Evolutionary conservation across 306 rosid species (phyloP).

Genomic region (Trichosanthes truncata): DNA sequence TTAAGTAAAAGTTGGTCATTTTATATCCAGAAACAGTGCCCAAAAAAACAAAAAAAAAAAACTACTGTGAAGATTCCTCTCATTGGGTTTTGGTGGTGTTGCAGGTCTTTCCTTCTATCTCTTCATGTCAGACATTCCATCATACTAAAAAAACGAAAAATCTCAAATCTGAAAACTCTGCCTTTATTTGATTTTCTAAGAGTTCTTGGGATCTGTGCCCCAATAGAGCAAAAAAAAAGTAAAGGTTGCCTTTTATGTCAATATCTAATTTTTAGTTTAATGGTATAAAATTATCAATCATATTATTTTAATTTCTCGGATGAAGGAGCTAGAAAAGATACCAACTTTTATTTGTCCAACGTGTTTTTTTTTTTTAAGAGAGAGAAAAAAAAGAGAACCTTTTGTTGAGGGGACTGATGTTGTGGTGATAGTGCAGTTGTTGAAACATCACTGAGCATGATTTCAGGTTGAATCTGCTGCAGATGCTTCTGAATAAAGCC

Average conservation of each 20-base stretch:
- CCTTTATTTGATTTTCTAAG: conserved; percentile 56
- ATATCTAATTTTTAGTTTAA: too few relatives aligned
- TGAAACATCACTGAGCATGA: conserved; percentile 38
- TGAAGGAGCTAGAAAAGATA: conserved; percentile 8
- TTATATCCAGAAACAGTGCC: not conserved
- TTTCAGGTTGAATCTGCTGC: conserved; percentile 24
- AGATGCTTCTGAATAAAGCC: conserved; percentile 38
- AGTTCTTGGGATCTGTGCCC: conserved; percentile 82
- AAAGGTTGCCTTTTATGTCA: not conserved
- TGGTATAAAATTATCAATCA: too few relatives aligned
- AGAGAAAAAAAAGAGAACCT: conserved; percentile 28
- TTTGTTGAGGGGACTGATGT: conserved; percentile 57
- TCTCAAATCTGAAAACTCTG: conserved; percentile 64
- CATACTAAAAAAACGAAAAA: conserved; percentile 14
- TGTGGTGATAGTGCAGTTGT: conserved; percentile 34
- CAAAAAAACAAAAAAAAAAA: not conserved
- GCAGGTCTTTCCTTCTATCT: conserved; percentile 6
- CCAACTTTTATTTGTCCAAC: conserved; percentile 22
- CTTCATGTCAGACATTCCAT: conserved; percentile 50
- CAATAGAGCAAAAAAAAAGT: not conserved
- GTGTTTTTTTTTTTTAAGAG: conserved; percentile 13
- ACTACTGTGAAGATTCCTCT: conserved; percentile 59
- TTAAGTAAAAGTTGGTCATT: not conserved
- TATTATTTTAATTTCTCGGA: too few relatives aligned
- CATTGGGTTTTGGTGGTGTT: not conserved